These are phyloP conservation scores for Waltiozyma sp. DNA, from an alignment of 1,139 yeast species.

Conservation along the genomic window DNA sequence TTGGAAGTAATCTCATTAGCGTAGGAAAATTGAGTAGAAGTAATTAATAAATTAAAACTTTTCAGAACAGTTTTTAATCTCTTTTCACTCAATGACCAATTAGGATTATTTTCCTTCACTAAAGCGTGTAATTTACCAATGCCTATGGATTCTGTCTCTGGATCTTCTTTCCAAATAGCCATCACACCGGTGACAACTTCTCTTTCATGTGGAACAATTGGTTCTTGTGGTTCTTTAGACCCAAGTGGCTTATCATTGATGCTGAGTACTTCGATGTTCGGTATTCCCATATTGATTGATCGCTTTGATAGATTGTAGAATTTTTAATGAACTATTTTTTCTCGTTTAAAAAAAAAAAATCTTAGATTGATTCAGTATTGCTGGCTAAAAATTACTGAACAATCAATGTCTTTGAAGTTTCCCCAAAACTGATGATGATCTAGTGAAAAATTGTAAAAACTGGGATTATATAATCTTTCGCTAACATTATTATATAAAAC, in stretches of 20 bases:
- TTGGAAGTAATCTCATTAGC: conserved; percentile 44
- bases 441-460: neutral
- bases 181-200: conserved; percentile 55
- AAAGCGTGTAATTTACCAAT: conserved; percentile 40
- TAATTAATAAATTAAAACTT: conserved; percentile 36
- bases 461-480: neutral
- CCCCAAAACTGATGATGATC: too few relatives aligned
- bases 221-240: conserved; percentile 19
- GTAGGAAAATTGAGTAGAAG: conserved; percentile 32
- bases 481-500: neutral
- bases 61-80: conserved; percentile 44
- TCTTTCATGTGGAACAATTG: conserved; percentile 47
- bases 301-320: too few relatives aligned
- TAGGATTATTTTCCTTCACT: conserved; percentile 40
- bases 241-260: conserved; percentile 20
- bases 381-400: too few relatives aligned
- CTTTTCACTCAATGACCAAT: conserved; percentile 56
- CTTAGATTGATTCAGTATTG: too few relatives aligned
- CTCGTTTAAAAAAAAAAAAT: neutral
- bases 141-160: conserved; percentile 49
- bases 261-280: conserved; percentile 20
- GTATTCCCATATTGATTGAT: conserved; percentile 3
- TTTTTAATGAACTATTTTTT: too few relatives aligned
- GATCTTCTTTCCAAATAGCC: conserved; percentile 58
- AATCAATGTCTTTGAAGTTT: too few relatives aligned